phyloP scores from a whole-genome alignment of 2,329 filamentous ascomycete species.

The Arachnopeziza araneosa region DNA sequence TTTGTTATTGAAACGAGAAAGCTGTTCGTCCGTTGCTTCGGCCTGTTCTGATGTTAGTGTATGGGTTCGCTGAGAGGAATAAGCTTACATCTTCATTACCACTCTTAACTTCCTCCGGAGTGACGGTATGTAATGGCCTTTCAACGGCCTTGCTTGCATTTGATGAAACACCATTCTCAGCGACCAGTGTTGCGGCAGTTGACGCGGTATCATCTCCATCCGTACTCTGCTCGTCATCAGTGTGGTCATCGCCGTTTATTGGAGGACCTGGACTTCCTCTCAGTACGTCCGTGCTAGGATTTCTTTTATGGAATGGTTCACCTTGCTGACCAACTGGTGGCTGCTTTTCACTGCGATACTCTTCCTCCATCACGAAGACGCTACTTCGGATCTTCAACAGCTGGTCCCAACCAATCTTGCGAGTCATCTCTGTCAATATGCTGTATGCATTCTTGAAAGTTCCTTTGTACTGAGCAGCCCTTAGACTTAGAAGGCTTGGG shows the following conservation, averaged over 20 bases:
- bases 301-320: slow-evolving; percentile 48
- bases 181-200: slow-evolving; percentile 19
- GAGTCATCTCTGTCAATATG: slow-evolving; percentile 90
- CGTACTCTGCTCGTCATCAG: slow-evolving; percentile 28
- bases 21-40: slow-evolving; percentile 62
- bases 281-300: slow-evolving; percentile 73
- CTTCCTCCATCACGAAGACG: slow-evolving; percentile 99
- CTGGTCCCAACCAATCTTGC: slow-evolving; percentile 97
- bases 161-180: slow-evolving; percentile 22
- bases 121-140: slow-evolving; percentile 73
- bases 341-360: slow-evolving; percentile 86
- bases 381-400: slow-evolving; percentile 90
- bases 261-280: slow-evolving; percentile 61
- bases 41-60: slow-evolving; percentile 38
- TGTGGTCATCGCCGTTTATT: slow-evolving; percentile 36
- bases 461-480: slow-evolving; percentile 85
- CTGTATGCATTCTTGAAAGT: slow-evolving; percentile 95
- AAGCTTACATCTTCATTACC: slow-evolving; percentile 62
- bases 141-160: slow-evolving; percentile 46
- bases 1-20: slow-evolving; percentile 94
- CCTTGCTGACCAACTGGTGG: slow-evolving; percentile 43
- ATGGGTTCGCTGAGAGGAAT: slow-evolving; percentile 16
- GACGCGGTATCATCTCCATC: slow-evolving; percentile 21
- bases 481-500: slow-evolving; percentile 75
- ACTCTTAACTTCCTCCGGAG: slow-evolving; percentile 70